These are phyloP conservation scores for Spathaspora sp. DNA, from an alignment of 805 yeast genomes.

Conservation along the genomic window DNA sequence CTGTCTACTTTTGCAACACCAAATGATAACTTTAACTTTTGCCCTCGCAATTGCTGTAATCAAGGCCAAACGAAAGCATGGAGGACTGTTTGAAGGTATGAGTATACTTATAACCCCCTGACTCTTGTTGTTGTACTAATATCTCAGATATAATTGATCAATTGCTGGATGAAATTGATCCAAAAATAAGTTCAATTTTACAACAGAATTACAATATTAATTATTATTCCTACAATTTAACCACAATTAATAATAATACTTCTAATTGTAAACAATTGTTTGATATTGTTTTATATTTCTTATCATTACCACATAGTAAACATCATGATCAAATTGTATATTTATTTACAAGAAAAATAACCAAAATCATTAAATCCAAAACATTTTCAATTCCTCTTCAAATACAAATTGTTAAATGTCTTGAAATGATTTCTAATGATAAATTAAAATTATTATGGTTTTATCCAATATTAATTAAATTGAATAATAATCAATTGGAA, in stretches of 20 bases:
- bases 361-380: neutral
- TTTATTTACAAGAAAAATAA: constrained; percentile 1
- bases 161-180: constrained; percentile 5
- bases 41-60: constrained; percentile 5
- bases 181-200: neutral
- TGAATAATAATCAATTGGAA: constrained; percentile 2
- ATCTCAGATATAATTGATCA: neutral
- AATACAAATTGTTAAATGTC: neutral
- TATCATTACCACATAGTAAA: neutral
- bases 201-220: constrained; percentile 2
- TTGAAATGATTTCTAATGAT: neutral
- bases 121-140: neutral
- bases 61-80: neutral
- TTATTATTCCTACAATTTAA: constrained; percentile 2
- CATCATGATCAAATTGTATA: constrained; percentile 4
- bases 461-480: constrained; percentile 3
- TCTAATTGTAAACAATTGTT: constrained; percentile 1
- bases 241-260: neutral
- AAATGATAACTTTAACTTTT: neutral
- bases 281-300: constrained; percentile 2
- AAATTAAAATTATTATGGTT: constrained; percentile 3
- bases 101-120: too few relatives aligned
- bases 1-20: neutral
- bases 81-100: neutral
- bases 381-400: neutral